phyloP scores from a whole-genome alignment of 2,329 filamentous ascomycete genomes.

The Tolypocladium album region DNA sequence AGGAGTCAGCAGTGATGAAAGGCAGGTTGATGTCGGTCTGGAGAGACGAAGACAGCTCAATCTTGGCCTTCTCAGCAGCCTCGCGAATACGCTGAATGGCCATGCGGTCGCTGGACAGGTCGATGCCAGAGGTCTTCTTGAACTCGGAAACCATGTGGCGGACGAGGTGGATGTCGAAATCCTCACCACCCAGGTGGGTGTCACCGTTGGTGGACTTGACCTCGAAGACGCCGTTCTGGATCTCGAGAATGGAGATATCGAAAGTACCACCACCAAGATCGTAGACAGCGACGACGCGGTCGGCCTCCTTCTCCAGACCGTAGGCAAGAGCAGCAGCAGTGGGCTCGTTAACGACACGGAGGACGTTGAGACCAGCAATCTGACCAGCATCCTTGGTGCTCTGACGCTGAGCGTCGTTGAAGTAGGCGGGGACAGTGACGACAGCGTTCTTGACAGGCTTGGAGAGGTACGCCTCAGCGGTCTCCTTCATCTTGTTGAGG shows the following conservation, averaged over 20 bases:
- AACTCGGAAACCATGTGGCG: slow-evolving; percentile 90
- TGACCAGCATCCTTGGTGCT: slow-evolving; percentile 97
- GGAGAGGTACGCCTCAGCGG: slow-evolving; percentile 83
- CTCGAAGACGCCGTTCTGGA: slow-evolving; percentile 96
- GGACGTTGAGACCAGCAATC: slow-evolving; percentile 90
- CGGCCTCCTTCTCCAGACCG: slow-evolving; percentile 87
- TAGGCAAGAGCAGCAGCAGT: slow-evolving; percentile 94
- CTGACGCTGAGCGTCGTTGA: slow-evolving; percentile 97
- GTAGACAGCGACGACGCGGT: slow-evolving; percentile 87
- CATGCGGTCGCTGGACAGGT: slow-evolving; percentile 89
- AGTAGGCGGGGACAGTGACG: slow-evolving; percentile 94
- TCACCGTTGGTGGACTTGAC: slow-evolving; percentile 99
- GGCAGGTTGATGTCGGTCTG: slow-evolving; percentile 98
- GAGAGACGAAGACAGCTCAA: slow-evolving; percentile 88
- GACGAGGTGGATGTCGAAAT: slow-evolving; percentile 92
- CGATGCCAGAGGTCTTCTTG: slow-evolving; percentile 90
- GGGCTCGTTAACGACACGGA: slow-evolving; percentile 96
- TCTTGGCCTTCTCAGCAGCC: slow-evolving; percentile 98
- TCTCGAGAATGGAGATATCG: slow-evolving; percentile 96
- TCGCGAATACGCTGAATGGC: slow-evolving; percentile 98
- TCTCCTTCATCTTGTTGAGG: slow-evolving; percentile 99
- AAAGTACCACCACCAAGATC: slow-evolving; percentile 98
- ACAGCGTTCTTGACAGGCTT: slow-evolving; percentile 92
- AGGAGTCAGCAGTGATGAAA: slow-evolving; percentile 94
- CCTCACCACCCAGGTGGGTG: slow-evolving; percentile 95